Conservation (phyloP, 345 rosid species). For the Aquilaria malaccensis region DNA sequence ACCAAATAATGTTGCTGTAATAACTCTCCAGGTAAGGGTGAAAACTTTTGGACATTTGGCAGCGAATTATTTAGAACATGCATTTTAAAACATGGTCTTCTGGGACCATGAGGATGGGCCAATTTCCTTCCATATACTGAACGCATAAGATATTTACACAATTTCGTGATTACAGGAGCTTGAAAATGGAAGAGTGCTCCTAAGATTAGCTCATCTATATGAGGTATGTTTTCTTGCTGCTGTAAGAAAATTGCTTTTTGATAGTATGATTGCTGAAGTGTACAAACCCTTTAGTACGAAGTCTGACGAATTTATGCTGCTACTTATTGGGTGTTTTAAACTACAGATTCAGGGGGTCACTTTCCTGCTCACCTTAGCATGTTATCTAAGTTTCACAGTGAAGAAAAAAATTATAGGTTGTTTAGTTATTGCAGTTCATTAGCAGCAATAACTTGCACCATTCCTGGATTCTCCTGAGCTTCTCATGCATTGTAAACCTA, state of each 20-base stretch:
- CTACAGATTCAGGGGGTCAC: not conserved
- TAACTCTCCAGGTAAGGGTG: slow-evolving; percentile 74
- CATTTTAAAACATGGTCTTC: too few species aligned
- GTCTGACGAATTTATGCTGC: not conserved
- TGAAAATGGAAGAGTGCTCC: slow-evolving; percentile 64
- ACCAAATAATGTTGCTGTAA: slow-evolving; percentile 65
- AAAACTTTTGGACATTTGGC: not conserved
- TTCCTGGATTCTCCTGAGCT: too few species aligned
- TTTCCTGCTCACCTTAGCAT: too few species aligned
- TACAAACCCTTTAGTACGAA: too few species aligned
- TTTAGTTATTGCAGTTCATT: too few species aligned
- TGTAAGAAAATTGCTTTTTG: not conserved
- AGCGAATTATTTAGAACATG: too few species aligned
- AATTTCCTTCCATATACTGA: too few species aligned
- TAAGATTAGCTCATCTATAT: slow-evolving; percentile 87
- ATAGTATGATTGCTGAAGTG: not conserved
- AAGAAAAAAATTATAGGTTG: too few species aligned
- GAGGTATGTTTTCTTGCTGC: slow-evolving; percentile 41
- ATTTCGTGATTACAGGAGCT: slow-evolving; percentile 44
- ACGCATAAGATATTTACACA: not conserved
- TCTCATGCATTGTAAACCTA: too few species aligned
- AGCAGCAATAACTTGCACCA: too few species aligned
- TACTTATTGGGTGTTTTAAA: not conserved
- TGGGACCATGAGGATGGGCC: too few species aligned
- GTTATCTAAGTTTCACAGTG: too few species aligned